Evolutionary conservation across 2,329 filamentous ascomycete genomes (phyloP), one percentile per base, ranked within the genome.

Genomic region (Penicillium aurantiogriseum): DNA sequence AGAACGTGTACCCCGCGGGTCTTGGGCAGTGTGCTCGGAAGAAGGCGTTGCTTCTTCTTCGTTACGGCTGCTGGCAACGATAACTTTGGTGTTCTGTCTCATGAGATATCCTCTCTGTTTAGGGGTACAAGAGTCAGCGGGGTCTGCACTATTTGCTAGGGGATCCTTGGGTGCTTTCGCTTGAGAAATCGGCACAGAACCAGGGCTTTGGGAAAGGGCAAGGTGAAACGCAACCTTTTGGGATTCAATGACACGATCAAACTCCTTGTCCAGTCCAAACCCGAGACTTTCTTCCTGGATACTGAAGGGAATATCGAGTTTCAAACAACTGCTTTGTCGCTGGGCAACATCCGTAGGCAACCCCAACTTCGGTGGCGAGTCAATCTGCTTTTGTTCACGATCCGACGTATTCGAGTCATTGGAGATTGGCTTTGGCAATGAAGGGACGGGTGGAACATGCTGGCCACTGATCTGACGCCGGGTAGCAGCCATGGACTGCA

Each of bases 21-120:
- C 70, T 15, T 62, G 44, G 2, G 60, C 60, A 5, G 67, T 57
- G 17, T 69, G 64, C 1, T 71, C 69, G 33, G 63, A 63, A 33
- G 66, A 70, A 33, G 64, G 66, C 49, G 63, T 69, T 31, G 66
- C 64, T 63, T 75, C 87, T 70, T 73, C 88, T 61, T 88, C 82
- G 63, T 89, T 88, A 45, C 83, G 82, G 70, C 82, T 87, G 72
- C 88, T 96, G n/a, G 94, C 94, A 49, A 96, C 87, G 50, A 99
- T 91, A 53, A 99, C 85, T 76, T 97, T 97, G 4, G 93, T 97
- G 77, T 97, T 99, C 69, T 99, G 93, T 69, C 94, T 88, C 93
- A 97, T 99, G 45, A 97, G 83, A 71, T 99, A 99, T 56, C 94
- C 94, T 80, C 95, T 92, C 92, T 97, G 89, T 86, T 82, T 82